A percentile compares a stretch with the other conserved stretches of the same genome.
Evolutionary conservation across 2,329 filamentous ascomycete species (phyloP).

Genomic region (Pyrenophora tritici-repentis): DNA sequence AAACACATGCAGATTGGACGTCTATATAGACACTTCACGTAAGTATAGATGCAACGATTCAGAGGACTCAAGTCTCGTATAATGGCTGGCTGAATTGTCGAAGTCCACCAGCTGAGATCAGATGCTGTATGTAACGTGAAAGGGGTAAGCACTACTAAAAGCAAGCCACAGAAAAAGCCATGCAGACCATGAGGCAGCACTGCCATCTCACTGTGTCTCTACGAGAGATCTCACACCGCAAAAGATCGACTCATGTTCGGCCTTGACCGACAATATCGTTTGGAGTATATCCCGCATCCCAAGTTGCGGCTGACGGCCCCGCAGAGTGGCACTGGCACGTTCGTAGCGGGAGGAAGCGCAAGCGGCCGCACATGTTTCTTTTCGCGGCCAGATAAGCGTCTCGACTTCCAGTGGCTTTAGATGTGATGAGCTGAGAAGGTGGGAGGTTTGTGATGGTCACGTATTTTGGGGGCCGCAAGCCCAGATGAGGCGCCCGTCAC

Average conservation of each 20-base stretch:
- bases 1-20: neutral
- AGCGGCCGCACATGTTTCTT: neutral
- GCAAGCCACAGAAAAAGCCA: neutral
- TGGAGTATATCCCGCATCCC: slow-evolving; percentile 7
- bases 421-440: neutral
- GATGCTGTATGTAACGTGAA: slow-evolving; percentile 3
- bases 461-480: no score
- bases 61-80: no score
- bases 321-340: slow-evolving; percentile 18
- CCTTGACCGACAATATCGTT: slow-evolving; percentile 8
- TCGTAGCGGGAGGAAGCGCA: slow-evolving; percentile 8
- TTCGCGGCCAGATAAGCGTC: neutral
- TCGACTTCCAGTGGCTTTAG: neutral
- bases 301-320: slow-evolving; percentile 17
- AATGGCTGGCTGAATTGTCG: no score
- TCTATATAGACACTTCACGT: no score
- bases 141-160: slow-evolving; percentile 8
- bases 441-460: no score
- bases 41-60: no score
- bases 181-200: neutral
- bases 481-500: no score
- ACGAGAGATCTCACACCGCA: slow-evolving; percentile 10
- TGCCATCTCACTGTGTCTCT: neutral
- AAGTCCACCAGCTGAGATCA: neutral
- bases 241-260: slow-evolving; percentile 6